Conservation (phyloP, 1,284 basidiomycete species). For the Phaffia rhodozyma region DNA sequence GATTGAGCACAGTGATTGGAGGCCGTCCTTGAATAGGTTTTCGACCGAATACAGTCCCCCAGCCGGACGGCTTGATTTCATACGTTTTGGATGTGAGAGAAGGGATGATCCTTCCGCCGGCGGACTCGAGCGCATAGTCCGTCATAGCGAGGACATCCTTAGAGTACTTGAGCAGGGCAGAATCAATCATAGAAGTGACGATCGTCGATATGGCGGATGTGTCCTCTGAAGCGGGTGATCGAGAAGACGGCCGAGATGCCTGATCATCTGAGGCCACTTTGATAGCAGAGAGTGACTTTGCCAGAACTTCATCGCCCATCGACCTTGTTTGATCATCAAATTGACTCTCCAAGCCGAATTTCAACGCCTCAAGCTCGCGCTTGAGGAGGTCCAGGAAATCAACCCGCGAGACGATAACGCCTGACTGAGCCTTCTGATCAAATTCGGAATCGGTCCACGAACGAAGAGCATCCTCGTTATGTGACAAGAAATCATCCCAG, state of each 20-base stretch:
- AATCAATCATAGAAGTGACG: constrained; percentile 60
- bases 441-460: constrained; percentile 32
- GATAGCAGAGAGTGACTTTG: constrained; percentile 16
- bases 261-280: not conserved
- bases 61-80: constrained; percentile 41
- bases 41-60: constrained; percentile 20
- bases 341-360: constrained; percentile 25
- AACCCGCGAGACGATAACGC: constrained; percentile 25
- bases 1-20: constrained; percentile 72
- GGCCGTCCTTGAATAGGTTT: constrained; percentile 51
- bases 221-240: constrained; percentile 39
- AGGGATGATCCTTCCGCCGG: constrained; percentile 69
- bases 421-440: constrained; percentile 20
- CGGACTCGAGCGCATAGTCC: constrained; percentile 76
- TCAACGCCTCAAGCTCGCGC: constrained; percentile 28
- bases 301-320: constrained; percentile 10
- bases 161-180: constrained; percentile 48
- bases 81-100: constrained; percentile 65
- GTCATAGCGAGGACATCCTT: constrained; percentile 67
- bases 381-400: constrained; percentile 28
- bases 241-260: not conserved
- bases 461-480: constrained; percentile 33
- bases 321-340: constrained; percentile 26
- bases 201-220: constrained; percentile 44
- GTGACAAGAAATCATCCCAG: constrained; percentile 28